Evolutionary conservation across 805 yeast genomes (phyloP), one percentile per base, ranked within the genome.

Genomic region (Metschnikowia shivogae): DNA sequence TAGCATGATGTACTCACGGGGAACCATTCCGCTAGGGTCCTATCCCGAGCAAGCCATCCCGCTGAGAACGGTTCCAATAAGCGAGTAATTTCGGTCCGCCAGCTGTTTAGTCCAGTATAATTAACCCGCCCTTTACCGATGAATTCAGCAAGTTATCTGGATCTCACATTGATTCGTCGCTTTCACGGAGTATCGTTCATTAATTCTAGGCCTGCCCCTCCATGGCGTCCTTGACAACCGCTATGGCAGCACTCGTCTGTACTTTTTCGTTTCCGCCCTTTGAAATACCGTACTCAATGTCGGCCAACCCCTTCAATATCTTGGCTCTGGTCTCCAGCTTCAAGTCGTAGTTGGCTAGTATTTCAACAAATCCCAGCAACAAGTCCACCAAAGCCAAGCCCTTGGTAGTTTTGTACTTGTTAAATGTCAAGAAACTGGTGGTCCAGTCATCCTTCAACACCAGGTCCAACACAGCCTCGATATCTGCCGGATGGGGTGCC

Each of bases 361-460:
- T 79, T 31, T 81, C 84, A 5, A 86, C 79, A 47, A 92, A 79
- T 3, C 93, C 92, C 46, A 80, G 76, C 43, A 93, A 72, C 44
- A 93, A 65, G 62, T 93, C 99, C 37, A 90, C 83, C 49, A 93
- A 67, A 0, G 99, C 99, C 43, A 93, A 70, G 0, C 99, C 99
- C 58, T 86, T 88, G 4, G 73, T 61, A 47, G 72, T 76, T 53
- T 90, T 84, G 52, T 85, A 72, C 46, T 72, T 74, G n/a, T 72
- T 74, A 55, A 93, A 67, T 2, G 93, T 84, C 28, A 75, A 65
- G 54, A 78, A 77, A 0, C 95, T 78, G 8, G 89, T 80, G 9
- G 86, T 76, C 95, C 97, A 93, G 58, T 89, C 96, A 49, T 89
- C 96, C 54, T 81, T 81, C 60, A 93, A 67, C 22, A 92, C 81